Base-by-base conservation (phyloP, 2,329 filamentous ascomycete genomes). In the Arthrobotrys pseudoclavata region DNA sequence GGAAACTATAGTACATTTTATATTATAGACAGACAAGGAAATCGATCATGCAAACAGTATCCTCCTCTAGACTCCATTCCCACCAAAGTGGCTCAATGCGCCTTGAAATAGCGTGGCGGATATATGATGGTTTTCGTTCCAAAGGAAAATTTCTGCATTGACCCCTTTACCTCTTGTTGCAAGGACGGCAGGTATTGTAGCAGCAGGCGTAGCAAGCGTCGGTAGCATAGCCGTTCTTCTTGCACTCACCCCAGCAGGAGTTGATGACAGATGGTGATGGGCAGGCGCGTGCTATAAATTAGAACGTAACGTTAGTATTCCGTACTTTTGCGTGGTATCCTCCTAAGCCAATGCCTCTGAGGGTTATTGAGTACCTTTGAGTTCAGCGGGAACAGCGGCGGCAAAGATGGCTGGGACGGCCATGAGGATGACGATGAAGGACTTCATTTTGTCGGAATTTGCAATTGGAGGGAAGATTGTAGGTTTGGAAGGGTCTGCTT, bases 191-290 rank as follows among this genome's bases (percentile, higher is more conserved):
- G 20, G 69, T 64, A 31, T 72, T 48, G 29, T 72, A 72, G 37
- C 69, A 72, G 60, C 69, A 72, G 69, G 48, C 60, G 47, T 72
- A 64, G 34, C 69, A 72, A 12, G 47, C 50, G 15, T 72, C 48
- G 18, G 60, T 72, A 15, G 68, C 13, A 26, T 42, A 53, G 10
- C 66, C 66, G 9, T 31, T 63, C 22, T 13, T 70, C 68, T 70
- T 70, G 57, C 68, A 70, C 31, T 70, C 68, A 9, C 68, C 68
- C 18, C 26, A 70, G 40, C 68, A 70, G 26, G 68, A 70, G 2
- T 6, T n/a, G 15, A 70, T 70, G 47, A 70, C 68, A 5, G 42
- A 63, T 22, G 55, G 48, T 10, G 68, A 70, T 45, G 68, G 68
- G 45, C 68, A 70, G 34, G 29, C 68, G 10, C 55, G 68, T n/a